These are phyloP conservation scores for Ceratorhiza oryzae-sativae DNA, from an alignment of 1,284 basidiomycete genomes.

Conservation along the genomic window DNA sequence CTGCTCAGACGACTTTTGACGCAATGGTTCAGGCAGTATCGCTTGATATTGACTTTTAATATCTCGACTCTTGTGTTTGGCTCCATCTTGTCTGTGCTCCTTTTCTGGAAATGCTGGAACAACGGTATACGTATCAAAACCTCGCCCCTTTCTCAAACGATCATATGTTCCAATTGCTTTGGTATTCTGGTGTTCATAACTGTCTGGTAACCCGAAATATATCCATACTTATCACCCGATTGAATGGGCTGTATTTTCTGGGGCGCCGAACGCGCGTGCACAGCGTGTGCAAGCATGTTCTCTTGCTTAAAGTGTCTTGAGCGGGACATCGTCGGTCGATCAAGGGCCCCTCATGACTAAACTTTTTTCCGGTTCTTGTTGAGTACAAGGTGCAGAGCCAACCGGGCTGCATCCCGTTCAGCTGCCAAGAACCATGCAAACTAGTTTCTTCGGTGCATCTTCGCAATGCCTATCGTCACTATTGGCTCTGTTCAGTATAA, in stretches of 20 bases:
- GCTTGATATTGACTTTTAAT: conserved; percentile 35
- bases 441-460: conserved; percentile 4
- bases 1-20: conserved; percentile 30
- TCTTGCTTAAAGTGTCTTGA: neutral
- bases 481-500: conserved; percentile 3
- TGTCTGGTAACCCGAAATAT: conserved; percentile 37
- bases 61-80: neutral
- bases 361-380: neutral
- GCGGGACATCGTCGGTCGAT: conserved; percentile 10
- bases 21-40: conserved; percentile 34
- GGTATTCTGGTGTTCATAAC: neutral
- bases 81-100: neutral
- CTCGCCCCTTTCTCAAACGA: neutral
- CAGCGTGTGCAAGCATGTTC: neutral
- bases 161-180: conserved; percentile 8
- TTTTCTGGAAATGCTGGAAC: neutral
- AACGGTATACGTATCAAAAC: neutral
- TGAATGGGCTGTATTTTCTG: neutral
- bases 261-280: neutral
- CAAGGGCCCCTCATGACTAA: conserved; percentile 20
- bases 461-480: neutral
- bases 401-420: neutral
- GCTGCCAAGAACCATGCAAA: neutral
- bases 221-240: conserved; percentile 12
- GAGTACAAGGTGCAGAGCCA: neutral